A percentile compares a stretch with the other conserved stretches of the same genome.
phyloP scores from a whole-genome alignment of 805 yeast species.

The Sugiyamaella americana region DNA sequence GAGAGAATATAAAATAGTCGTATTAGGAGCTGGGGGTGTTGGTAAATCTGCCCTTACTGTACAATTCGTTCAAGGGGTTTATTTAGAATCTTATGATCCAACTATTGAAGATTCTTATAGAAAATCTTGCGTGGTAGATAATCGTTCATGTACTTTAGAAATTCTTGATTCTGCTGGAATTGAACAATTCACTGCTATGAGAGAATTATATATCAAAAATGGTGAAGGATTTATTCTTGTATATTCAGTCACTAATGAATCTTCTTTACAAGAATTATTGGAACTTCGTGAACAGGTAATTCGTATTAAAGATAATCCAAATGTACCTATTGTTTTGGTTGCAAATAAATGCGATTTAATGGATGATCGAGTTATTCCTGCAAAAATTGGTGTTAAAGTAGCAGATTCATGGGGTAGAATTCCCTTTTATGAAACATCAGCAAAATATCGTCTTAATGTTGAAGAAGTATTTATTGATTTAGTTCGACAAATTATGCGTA shows the following conservation, averaged over 20 bases:
- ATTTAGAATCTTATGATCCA: slow-evolving; percentile 89
- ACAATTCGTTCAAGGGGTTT: slow-evolving; percentile 85
- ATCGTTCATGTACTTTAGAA: slow-evolving; percentile 79
- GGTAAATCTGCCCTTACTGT: slow-evolving; percentile 93
- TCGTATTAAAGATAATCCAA: slow-evolving; percentile 65
- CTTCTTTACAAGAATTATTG: slow-evolving; percentile 69
- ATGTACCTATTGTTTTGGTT: slow-evolving; percentile 82
- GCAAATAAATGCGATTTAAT: slow-evolving; percentile 88
- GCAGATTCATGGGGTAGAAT: slow-evolving; percentile 84
- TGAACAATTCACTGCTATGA: slow-evolving; percentile 94
- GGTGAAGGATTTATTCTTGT: slow-evolving; percentile 89
- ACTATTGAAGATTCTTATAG: slow-evolving; percentile 95
- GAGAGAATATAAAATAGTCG: slow-evolving; percentile 79
- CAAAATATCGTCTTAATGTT: slow-evolving; percentile 83
- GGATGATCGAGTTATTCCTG: slow-evolving; percentile 65
- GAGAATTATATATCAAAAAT: slow-evolving; percentile 62
- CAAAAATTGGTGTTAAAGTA: slow-evolving; percentile 76
- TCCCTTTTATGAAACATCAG: slow-evolving; percentile 90
- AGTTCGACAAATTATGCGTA: slow-evolving; percentile 81
- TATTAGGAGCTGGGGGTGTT: slow-evolving; percentile 95
- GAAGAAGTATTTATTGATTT: slow-evolving; percentile 87
- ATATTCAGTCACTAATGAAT: slow-evolving; percentile 72
- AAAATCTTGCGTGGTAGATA: slow-evolving; percentile 82
- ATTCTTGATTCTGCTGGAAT: slow-evolving; percentile 89
- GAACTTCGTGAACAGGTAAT: slow-evolving; percentile 79